Percentiles rank a stretch among this genome's conserved stretches.
phyloP scores from a whole-genome alignment of 148 eudicot genomes.

The Euryodendron excelsum region DNA sequence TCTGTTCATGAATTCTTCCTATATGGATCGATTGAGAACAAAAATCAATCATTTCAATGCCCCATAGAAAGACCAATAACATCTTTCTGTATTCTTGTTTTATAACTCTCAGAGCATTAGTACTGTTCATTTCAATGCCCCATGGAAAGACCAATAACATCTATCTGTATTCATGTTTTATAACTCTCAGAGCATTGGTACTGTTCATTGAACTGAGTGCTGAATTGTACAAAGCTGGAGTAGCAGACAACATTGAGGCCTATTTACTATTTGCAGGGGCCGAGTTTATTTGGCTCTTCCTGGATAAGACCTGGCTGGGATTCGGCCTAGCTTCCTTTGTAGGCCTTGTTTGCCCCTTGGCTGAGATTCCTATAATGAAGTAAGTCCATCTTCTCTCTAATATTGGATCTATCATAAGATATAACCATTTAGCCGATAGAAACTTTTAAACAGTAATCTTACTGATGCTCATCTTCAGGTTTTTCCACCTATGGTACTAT shows the following conservation, averaged over 20 bases:
- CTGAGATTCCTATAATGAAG: constrained; percentile 81
- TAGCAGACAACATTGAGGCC: constrained; percentile 73
- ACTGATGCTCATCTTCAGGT: constrained; percentile 30
- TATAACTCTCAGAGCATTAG: constrained; percentile 48
- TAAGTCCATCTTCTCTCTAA: constrained; percentile 19
- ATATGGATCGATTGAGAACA: too few species aligned
- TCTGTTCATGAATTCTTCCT: not conserved
- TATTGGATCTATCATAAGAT: not conserved
- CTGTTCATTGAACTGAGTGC: constrained; percentile 71
- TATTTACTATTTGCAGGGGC: constrained; percentile 75
- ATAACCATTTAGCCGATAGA: not conserved
- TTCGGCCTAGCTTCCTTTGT: constrained; percentile 68
- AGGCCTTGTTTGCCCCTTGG: constrained; percentile 75
- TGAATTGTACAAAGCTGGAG: constrained; percentile 74
- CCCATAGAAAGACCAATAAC: not conserved
- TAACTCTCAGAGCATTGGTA: constrained; percentile 51
- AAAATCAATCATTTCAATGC: not conserved
- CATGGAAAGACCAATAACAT: not conserved
- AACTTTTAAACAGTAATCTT: not conserved
- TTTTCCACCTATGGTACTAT: constrained; percentile 71
- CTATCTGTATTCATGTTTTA: not conserved
- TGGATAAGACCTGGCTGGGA: constrained; percentile 58
- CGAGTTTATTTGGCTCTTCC: constrained; percentile 55
- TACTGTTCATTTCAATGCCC: constrained; percentile 3
- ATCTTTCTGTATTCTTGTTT: not conserved